Evolutionary conservation across 805 yeast species (phyloP).

Genomic region (Candida coleopterorum): DNA sequence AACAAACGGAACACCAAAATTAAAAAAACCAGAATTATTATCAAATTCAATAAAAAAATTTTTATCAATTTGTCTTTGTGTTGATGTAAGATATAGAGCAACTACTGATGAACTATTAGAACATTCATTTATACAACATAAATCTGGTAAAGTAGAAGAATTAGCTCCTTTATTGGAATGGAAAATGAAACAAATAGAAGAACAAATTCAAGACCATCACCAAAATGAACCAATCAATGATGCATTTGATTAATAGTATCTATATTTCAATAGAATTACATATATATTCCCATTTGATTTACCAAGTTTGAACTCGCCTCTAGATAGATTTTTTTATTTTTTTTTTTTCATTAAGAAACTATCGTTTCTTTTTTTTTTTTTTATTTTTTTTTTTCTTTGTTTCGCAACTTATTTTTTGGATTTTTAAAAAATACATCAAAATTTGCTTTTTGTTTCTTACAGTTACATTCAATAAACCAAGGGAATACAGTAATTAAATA

Average conservation of each 20-base stretch:
- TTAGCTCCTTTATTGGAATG: slow-evolving; percentile 57
- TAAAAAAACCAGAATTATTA: slow-evolving; percentile 63
- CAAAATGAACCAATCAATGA: background rate
- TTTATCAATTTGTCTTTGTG: slow-evolving; percentile 86
- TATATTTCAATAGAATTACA: background rate
- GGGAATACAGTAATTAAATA: too few relatives aligned
- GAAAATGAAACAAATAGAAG: slow-evolving; percentile 18
- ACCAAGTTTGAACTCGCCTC: too few relatives aligned
- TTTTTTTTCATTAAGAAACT: too few relatives aligned
- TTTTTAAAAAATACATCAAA: background rate
- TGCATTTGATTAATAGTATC: background rate
- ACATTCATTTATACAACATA: slow-evolving; percentile 62
- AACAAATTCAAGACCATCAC: slow-evolving; percentile 4
- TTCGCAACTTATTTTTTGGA: background rate
- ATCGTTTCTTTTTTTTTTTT: background rate
- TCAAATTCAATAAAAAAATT: slow-evolving; percentile 79
- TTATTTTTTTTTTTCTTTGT: background rate
- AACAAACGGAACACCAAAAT: slow-evolving; percentile 75
- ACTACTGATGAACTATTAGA: slow-evolving; percentile 80
- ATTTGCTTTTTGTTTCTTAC: background rate
- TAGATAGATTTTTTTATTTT: too few relatives aligned
- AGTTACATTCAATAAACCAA: too few relatives aligned
- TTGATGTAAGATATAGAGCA: slow-evolving; percentile 89
- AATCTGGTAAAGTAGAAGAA: slow-evolving; percentile 57
- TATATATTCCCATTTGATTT: too few relatives aligned